Percentiles rank a stretch among this genome's conserved stretches.
phyloP scores from a whole-genome alignment of 306 rosid species.

The Trifolium pratense region DNA sequence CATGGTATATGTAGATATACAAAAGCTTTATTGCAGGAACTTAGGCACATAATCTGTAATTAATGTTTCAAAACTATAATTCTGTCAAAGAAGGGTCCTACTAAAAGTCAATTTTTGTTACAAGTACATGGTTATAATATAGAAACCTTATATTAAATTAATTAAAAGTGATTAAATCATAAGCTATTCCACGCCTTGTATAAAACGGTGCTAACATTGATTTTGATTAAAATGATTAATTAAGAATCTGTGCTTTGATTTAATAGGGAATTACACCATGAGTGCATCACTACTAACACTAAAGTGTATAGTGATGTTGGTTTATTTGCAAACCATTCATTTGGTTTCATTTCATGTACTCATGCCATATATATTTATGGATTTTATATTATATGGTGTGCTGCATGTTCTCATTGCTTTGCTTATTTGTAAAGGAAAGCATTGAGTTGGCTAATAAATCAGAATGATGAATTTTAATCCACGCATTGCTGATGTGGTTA shows the following conservation, averaged over 20 bases:
- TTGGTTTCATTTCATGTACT: background rate
- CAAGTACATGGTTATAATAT: slow-evolving; percentile 17
- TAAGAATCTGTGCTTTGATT: slow-evolving; percentile 16
- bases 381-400: background rate
- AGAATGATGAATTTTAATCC: slow-evolving; percentile 50
- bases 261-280: background rate
- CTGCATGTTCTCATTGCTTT: slow-evolving; percentile 40
- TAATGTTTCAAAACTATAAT: slow-evolving; percentile 37
- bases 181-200: slow-evolving; percentile 45
- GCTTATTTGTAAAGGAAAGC: slow-evolving; percentile 65
- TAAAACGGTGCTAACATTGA: slow-evolving; percentile 44
- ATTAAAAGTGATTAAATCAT: slow-evolving; percentile 39
- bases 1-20: slow-evolving; percentile 15
- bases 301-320: slow-evolving; percentile 31
- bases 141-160: background rate
- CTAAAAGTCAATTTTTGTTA: slow-evolving; percentile 34
- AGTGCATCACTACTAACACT: slow-evolving; percentile 28
- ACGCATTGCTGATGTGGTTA: slow-evolving; percentile 47
- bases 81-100: slow-evolving; percentile 42
- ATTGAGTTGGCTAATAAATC: slow-evolving; percentile 30
- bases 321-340: slow-evolving; percentile 31
- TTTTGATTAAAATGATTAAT: slow-evolving; percentile 44
- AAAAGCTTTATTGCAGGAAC: slow-evolving; percentile 44
- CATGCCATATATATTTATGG: slow-evolving; percentile 2
- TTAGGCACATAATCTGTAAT: slow-evolving; percentile 44